Base-by-base conservation (phyloP, 2,329 filamentous ascomycete species). In the Penicillium frequentans region DNA sequence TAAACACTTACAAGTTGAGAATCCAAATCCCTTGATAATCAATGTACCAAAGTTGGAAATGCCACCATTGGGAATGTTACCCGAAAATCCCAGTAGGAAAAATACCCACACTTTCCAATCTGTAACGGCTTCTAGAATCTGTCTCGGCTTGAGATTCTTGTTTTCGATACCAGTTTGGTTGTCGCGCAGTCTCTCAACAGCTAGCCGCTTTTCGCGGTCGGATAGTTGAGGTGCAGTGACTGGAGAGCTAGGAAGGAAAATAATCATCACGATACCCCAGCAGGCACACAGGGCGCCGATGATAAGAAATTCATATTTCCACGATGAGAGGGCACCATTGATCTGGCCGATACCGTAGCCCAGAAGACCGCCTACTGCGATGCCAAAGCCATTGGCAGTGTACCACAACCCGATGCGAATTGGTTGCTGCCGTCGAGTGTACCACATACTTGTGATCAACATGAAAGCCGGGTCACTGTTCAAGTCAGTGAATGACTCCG, bases 401-500 rank as follows among this genome's bases (percentile, higher is more conserved):
- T 70, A 72, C 61, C 65, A 70, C 3, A 68, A 51, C 3, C 65
- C 64, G 33, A 68, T 67, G 16, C 69, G 62, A 7, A 64, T 61
- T 3, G 64, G 65, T 42, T 71, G 68, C 47, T 72, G 54, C 1
- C 53, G 31, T 5, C 63, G 57, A 7, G 58, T 65, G 43, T 65
- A 67, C 48, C 59, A 66, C 45, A 60, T 64, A 5, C 57, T 55
- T 2, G 56, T 58, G 9, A 86, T 81, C 1, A 87, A 69, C 75
- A 86, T 84, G 55, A 86, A 84, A 0, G 78, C 79, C 0, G 84
- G 84, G 60, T 83, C 58, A 19, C 39, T 45, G 2, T n/a, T 37
- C 4, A 0, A 14, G 16, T 49, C 31, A 49, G 33, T 39, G 3
- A 21, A 2, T 27, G 14, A 39, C 14, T 7, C 13, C 24, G 9